A percentile compares a stretch with the other conserved stretches of the same genome.
phyloP scores from a whole-genome alignment of 331 rosid species.

The Rhamnella rubrinervis region DNA sequence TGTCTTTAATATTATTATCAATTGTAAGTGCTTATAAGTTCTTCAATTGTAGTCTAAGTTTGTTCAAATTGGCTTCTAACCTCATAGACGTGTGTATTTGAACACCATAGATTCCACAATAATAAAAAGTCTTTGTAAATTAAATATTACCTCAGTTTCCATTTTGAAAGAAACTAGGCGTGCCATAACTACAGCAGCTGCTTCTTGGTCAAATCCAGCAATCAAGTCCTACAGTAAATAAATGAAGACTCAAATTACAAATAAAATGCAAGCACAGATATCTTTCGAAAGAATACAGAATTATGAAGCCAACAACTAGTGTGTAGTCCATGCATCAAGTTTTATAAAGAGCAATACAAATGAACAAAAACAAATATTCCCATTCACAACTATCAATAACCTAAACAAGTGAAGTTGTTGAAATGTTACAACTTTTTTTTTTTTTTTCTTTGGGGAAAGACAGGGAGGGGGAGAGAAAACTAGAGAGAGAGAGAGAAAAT shows the following conservation, averaged over 20 bases:
- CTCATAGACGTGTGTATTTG: neutral
- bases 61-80: neutral
- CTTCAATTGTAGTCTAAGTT: no score
- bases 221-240: conserved; percentile 68
- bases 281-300: neutral
- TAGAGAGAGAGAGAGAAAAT: no score
- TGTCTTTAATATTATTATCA: no score
- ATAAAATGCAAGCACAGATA: neutral
- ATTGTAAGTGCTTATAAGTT: no score
- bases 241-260: neutral
- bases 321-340: neutral
- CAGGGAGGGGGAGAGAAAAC: no score
- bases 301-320: neutral
- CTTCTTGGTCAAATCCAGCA: conserved; percentile 99
- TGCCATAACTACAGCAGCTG: conserved; percentile 97
- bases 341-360: neutral
- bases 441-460: no score
- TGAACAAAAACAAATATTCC: neutral
- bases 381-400: neutral
- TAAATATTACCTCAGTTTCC: conserved; percentile 82
- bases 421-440: no score
- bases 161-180: conserved; percentile 95
- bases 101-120: conserved; percentile 11
- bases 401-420: neutral
- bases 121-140: conserved; percentile 12